Base-by-base conservation (phyloP, 2,329 filamentous ascomycete genomes). In the Corinectria fuckeliana region DNA sequence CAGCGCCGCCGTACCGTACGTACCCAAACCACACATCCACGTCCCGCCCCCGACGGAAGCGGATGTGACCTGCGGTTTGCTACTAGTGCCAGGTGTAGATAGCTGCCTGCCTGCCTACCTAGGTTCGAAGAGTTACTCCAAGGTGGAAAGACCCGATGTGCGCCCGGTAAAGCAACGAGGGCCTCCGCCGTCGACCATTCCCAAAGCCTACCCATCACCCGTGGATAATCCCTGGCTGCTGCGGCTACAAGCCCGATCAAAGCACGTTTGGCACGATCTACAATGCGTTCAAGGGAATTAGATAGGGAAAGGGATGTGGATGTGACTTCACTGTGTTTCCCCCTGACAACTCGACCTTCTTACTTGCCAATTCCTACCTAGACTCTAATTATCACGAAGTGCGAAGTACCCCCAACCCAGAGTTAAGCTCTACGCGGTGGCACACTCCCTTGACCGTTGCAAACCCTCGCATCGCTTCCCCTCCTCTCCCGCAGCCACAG, bases 241-340 rank as follows among this genome's bases (percentile, higher is more conserved):
- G 42, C 25, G 32, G 41, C 42, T 47, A 36, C 48, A 45, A 25
- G 25, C 28, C 38, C 42, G 11, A 14, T 49, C 34, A 47, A 42
- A 47, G 28, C 34, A 44, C 38, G 56, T 53, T 58, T 50, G 41
- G 28, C 34, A 44, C 38, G 56, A 58, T 58, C 56, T 58, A 28
- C 56, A 53, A 25, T 21, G 28, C 23, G 26, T 36, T 28, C 30
- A 4, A 39, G 41, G 34, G 42, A 20, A 30, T 18, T 26, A 32
- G 13, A 6, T 20, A 26, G 26, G 9, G 30, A 41, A n/a, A 14
- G 13, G 42, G 32, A 55, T 20, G 25, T 44, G 20, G 16, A 56
- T 44, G 45, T 48, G 30, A 51, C 49, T 42, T 42, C 18, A 28
- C 49, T 18, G 25, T n/a, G 25, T 28, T 16, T 28, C 23, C 23